Evolutionary conservation across 23 red algal genomes (phyloP).

Genomic region (Cyanidium caldarium): DNA sequence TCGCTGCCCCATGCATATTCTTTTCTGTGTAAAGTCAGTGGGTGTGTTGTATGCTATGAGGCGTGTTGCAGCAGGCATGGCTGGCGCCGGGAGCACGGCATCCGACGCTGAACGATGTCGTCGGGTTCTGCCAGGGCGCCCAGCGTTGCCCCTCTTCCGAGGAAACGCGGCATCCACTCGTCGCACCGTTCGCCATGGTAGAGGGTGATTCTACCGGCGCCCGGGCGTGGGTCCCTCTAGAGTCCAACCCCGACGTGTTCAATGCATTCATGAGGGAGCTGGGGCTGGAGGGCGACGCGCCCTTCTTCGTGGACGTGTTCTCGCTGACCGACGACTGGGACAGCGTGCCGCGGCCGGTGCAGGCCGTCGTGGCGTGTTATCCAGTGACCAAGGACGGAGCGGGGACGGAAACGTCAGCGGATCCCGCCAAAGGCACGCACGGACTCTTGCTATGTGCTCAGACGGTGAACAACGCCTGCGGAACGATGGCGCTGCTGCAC

Average conservation of each 20-base stretch:
- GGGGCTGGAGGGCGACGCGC: conserved; percentile 27
- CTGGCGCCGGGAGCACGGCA: no score
- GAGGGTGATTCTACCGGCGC: no score
- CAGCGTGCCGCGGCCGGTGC: conserved; percentile 57
- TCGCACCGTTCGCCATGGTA: no score
- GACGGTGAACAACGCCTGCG: conserved; percentile 87
- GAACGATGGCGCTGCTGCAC: conserved; percentile 88
- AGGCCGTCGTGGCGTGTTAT: conserved; percentile 74
- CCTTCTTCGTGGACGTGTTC: conserved; percentile 56
- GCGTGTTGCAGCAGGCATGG: no score
- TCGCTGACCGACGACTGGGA: conserved; percentile 38
- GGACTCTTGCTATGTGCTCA: conserved; percentile 58
- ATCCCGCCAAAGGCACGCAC: not conserved
- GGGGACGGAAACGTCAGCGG: not conserved
- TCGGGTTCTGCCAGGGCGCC: no score
- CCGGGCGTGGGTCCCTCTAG: conserved; percentile 95
- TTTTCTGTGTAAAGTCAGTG: no score
- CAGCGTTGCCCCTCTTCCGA: no score
- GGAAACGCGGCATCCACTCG: no score
- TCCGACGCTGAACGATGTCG: no score
- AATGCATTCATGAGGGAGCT: conserved; percentile 43
- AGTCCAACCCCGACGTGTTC: conserved; percentile 76
- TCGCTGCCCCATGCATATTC: no score
- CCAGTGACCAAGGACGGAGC: conserved; percentile 38
- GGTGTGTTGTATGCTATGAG: no score